A percentile compares a stretch with the other conserved stretches of the same genome.
Evolutionary conservation across 2,329 filamentous ascomycete species (phyloP).

Genomic region (Colletotrichum musae): DNA sequence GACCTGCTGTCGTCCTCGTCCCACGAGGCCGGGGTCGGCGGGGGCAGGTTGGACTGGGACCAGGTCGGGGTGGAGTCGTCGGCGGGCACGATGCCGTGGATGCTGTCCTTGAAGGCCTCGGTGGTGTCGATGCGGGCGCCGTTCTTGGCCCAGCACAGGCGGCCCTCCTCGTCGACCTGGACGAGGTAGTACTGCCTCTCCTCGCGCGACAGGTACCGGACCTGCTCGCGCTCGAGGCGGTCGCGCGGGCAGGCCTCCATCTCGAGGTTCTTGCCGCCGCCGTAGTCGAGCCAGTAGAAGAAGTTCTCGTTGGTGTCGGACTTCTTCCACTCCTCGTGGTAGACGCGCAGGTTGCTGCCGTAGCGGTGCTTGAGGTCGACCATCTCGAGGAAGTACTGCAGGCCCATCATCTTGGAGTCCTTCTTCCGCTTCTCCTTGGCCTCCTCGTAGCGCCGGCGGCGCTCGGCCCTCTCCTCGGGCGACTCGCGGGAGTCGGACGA

Average conservation of each 20-base stretch:
- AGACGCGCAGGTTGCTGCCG: constrained; percentile 84
- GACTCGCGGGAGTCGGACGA: constrained; percentile 50
- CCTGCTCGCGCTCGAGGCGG: constrained; percentile 81
- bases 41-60: constrained; percentile 49
- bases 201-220: constrained; percentile 87
- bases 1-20: constrained; percentile 49
- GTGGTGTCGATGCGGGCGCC: constrained; percentile 83
- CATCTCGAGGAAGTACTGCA: constrained; percentile 90
- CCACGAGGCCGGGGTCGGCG: constrained; percentile 37
- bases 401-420: constrained; percentile 83
- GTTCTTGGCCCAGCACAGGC: constrained; percentile 91
- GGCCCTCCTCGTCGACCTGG: constrained; percentile 79
- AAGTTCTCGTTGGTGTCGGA: constrained; percentile 86
- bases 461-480: constrained; percentile 55
- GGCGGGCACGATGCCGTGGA: constrained; percentile 78
- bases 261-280: constrained; percentile 80
- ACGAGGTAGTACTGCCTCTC: constrained; percentile 88
- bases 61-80: constrained; percentile 73
- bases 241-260: constrained; percentile 81
- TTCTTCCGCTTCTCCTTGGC: constrained; percentile 72
- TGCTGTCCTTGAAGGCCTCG: constrained; percentile 81
- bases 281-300: constrained; percentile 93
- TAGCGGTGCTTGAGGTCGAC: constrained; percentile 90
- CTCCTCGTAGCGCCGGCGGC: constrained; percentile 59
- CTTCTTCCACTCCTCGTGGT: constrained; percentile 88